These are phyloP conservation scores for Dipodascopsis uninucleata DNA, from an alignment of 805 yeast genomes.

Conservation along the genomic window DNA sequence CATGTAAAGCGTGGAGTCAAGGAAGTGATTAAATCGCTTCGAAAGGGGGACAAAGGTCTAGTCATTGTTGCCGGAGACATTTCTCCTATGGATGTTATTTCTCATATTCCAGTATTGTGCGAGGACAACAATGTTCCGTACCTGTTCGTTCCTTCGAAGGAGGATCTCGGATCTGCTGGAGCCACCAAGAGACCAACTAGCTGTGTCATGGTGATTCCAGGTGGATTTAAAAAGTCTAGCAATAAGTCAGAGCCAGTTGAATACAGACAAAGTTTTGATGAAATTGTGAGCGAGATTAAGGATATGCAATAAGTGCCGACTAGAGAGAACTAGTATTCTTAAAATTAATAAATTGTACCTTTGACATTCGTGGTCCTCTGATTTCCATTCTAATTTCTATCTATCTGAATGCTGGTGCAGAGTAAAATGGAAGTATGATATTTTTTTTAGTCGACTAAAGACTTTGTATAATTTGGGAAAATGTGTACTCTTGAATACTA, in stretches of 20 bases:
- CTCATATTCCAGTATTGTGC: conserved; percentile 95
- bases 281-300: conserved; percentile 83
- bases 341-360: too few relatives aligned
- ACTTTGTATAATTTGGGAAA: too few relatives aligned
- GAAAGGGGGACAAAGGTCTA: conserved; percentile 97
- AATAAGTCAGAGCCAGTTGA: conserved; percentile 53
- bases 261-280: conserved; percentile 89
- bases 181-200: conserved; percentile 99
- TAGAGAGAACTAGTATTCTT: too few relatives aligned
- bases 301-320: conserved; percentile 9
- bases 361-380: too few relatives aligned
- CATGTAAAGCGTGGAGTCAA: conserved; percentile 98
- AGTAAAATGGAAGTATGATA: too few relatives aligned
- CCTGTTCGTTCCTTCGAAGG: conserved; percentile 93
- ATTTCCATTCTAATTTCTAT: too few relatives aligned
- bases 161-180: conserved; percentile 97
- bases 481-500: too few relatives aligned
- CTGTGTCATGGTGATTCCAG: conserved; percentile 95
- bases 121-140: conserved; percentile 91
- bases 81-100: conserved; percentile 93
- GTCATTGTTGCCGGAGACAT: conserved; percentile 97
- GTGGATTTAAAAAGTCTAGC: conserved; percentile 80
- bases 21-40: conserved; percentile 94
- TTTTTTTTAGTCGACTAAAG: too few relatives aligned
- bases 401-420: too few relatives aligned